A percentile compares a stretch with the other conserved stretches of the same genome.
Conservation (phyloP, 345 rosid genomes). For the Gossypium herbaceum region DNA sequence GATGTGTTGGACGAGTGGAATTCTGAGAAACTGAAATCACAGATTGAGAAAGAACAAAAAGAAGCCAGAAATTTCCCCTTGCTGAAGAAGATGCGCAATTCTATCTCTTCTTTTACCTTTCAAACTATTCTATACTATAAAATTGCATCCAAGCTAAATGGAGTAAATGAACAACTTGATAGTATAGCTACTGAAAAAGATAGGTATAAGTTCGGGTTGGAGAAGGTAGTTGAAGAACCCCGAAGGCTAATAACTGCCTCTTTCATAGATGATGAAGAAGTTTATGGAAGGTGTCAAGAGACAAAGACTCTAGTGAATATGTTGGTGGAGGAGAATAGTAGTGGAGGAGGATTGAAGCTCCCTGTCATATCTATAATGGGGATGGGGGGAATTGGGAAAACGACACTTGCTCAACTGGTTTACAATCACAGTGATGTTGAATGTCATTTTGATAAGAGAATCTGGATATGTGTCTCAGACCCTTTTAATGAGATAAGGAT, state of each 20-base stretch:
- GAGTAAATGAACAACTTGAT: constrained; percentile 1
- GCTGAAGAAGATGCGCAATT: not conserved
- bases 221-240: not conserved
- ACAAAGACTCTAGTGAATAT: not conserved
- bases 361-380: constrained; percentile 13
- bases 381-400: constrained; percentile 26
- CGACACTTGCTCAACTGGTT: constrained; percentile 18
- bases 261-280: not conserved
- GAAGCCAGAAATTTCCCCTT: not conserved
- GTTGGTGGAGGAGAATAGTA: constrained; percentile 1
- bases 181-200: not conserved
- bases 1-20: constrained; percentile 15
- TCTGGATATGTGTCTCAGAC: constrained; percentile 24
- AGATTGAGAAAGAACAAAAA: not conserved
- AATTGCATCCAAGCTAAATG: constrained; percentile 9
- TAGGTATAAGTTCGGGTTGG: constrained; percentile 2
- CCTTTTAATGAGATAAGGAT: constrained; percentile 13
- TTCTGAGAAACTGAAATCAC: not conserved
- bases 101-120: constrained; percentile 6
- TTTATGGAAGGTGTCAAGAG: constrained; percentile 16
- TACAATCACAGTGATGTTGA: not conserved
- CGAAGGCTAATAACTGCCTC: not conserved
- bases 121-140: not conserved
- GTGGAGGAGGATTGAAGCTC: not conserved
- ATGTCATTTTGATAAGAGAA: constrained; percentile 9